Conservation (phyloP, 768 basidiomycete species). For the Tricholoma matsutake region DNA sequence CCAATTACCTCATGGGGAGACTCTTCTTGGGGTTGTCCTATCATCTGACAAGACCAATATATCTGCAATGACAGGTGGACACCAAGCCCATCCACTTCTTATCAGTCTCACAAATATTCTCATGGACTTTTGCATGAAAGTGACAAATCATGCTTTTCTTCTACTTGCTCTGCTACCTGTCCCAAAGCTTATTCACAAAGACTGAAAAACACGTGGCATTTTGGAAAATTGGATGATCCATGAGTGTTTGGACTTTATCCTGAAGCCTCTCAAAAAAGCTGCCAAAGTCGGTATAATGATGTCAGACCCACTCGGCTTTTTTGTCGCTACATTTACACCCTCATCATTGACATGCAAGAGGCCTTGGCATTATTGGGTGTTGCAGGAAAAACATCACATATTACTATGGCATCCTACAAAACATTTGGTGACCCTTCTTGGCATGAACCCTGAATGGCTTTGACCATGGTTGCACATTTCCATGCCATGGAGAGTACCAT, state of each 20-base stretch:
- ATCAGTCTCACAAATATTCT: constrained; percentile 14
- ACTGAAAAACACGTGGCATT: constrained; percentile 15
- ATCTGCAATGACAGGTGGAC: constrained; percentile 13
- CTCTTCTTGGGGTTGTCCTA: constrained; percentile 15
- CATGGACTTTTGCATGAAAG: constrained; percentile 12
- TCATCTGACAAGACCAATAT: constrained; percentile 20
- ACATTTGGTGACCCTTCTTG: constrained; percentile 27
- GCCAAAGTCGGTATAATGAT: constrained; percentile 25
- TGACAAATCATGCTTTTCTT: constrained; percentile 13
- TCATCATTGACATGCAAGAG: constrained; percentile 34
- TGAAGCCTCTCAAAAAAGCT: constrained; percentile 26
- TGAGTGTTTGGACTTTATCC: constrained; percentile 26
- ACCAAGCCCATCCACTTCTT: constrained; percentile 10
- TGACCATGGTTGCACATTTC: constrained; percentile 18
- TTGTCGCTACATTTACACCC: constrained; percentile 22
- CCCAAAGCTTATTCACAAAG: constrained; percentile 8
- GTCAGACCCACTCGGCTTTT: constrained; percentile 26
- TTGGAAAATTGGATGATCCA: constrained; percentile 27
- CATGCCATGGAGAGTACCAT: constrained; percentile 2
- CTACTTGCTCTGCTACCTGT: constrained; percentile 19
- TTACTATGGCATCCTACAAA: constrained; percentile 26
- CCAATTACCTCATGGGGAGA: constrained; percentile 12
- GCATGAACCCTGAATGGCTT: constrained; percentile 21
- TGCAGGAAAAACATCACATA: constrained; percentile 25
- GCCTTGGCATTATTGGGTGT: constrained; percentile 25